Base-by-base conservation (phyloP, 257 asterid species). In the Thymus mandschuricus region DNA sequence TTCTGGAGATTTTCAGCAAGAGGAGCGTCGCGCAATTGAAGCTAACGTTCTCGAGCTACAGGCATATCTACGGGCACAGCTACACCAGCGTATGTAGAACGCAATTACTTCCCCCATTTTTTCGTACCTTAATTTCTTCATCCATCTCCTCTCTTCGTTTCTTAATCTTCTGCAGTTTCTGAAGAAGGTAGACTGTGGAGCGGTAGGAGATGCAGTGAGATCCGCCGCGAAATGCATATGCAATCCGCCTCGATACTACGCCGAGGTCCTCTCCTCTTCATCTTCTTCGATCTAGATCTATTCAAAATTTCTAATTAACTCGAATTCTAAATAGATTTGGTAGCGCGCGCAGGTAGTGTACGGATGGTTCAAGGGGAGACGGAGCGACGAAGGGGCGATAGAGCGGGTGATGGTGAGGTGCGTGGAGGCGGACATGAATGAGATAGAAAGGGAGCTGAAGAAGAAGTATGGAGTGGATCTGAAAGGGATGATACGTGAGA, bases 21-120 rank as follows among this genome's bases (percentile, higher is more conserved):
- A 85, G 97, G 76, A 90, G 97, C 84, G 85, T 88, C 77, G 77
- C 81, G 28, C 97, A 90, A 34, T 79, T 85, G 51, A 85, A 84
- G 71, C 76, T 81, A 3, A 78, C 96, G 9, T 84, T 90, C 70
- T 72, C 73, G 12, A 56, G 80, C 82, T 90, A 88, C 68, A 82
- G 79, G 38, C 91, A 64, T 61, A 90, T 90, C 9, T 90, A 88
- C 73, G 97, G 97, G 21, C 96, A 86, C 69, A 82, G 74, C 55
- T 90, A 86, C 73, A 78, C 83, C 21, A 77, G 74, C 43, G 96
- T 86, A 3, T 35, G 40, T 35, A 1, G 5, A 80, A 81, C 54
- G 6, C 15, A 6, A 12, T 12, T 48, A 48, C 54, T 48, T 48
- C 4, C 2, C 54, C 15, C 12, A 1, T 12, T 48, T 48, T 27